Percentiles rank a stretch among this genome's conserved stretches.
phyloP scores from a whole-genome alignment of 495 filamentous ascomycete species.

The Daldinia caldariorum region DNA sequence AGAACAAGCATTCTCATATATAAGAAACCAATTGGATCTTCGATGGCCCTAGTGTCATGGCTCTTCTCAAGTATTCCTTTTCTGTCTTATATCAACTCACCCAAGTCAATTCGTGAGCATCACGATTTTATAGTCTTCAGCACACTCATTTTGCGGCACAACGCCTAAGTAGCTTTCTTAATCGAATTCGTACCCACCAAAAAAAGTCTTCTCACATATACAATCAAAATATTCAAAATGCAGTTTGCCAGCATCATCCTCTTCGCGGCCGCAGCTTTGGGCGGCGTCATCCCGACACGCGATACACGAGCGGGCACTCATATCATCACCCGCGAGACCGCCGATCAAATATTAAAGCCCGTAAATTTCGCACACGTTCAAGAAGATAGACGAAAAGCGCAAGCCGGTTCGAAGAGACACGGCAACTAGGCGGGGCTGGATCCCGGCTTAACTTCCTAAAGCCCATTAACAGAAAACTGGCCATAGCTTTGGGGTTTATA shows the following conservation, averaged over 20 bases:
- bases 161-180: not conserved
- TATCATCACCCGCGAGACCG: conserved; percentile 7
- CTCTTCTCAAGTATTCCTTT: conserved; percentile 20
- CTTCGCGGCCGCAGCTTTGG: conserved; percentile 24
- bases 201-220: not conserved
- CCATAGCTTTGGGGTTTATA: not conserved
- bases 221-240: conserved; percentile 24
- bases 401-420: conserved; percentile 14
- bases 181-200: not conserved
- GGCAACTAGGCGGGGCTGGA: conserved; percentile 33
- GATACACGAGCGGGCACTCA: not conserved
- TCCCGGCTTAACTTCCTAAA: conserved; percentile 17
- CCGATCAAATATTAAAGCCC: conserved; percentile 26
- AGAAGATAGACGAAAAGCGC: conserved; percentile 35
- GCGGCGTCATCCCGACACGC: conserved; percentile 30
- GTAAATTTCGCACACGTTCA: conserved; percentile 36
- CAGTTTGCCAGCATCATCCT: conserved; percentile 36
- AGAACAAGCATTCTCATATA: conserved; percentile 4
- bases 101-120: conserved; percentile 39
- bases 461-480: not conserved
- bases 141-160: conserved; percentile 33
- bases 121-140: conserved; percentile 23
- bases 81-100: conserved; percentile 30
- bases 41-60: not conserved
- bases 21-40: conserved; percentile 12